Evolutionary conservation across 306 rosid species (phyloP), one percentile per base, ranked within the genome.

Genomic region (Rubus parviflorus): DNA sequence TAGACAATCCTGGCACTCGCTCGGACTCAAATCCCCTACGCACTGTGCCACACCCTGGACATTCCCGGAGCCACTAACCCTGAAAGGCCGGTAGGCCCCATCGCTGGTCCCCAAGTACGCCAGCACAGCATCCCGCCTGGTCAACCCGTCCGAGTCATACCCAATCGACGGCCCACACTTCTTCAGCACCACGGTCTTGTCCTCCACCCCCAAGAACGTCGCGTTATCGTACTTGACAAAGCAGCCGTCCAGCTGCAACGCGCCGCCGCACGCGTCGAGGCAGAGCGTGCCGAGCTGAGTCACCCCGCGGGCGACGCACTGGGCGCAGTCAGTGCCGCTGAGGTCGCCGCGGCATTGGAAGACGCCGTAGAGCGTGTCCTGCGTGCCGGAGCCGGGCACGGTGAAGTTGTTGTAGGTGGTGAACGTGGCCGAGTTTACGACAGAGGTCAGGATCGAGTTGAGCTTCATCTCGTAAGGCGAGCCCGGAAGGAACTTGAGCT

Each of bases 341-440:
- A 96, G 85, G 84, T 96, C 93, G 0, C 97, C 98, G 4, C 94
- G 98, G 85, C 99, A 96, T 84, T 96, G 99, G 84, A 77, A 96
- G 79, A 92, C 89, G 74, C 90, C 96, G 82, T 77, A 88, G 48
- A 91, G 70, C 74, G 91, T 73, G 88, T 82, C 79, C 16, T 82
- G 79, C 0, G 41, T 13, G 8, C 81, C 43, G 66, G 83, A 0
- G 8, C 68, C 76, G 6, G 73, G 77, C 51, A 77, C 6, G 78
- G 96, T 91, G 90, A 78, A 88, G 79, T 96, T 93, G 84, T 86
- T 93, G 87, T 88, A 96, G 82, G 82, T 75, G 3, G 89, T 3
- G 87, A 80, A 87, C 54, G 78, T 70, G 84, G 99, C 97, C 0
- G 93, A 81, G 85, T 88, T 93, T 72, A 88, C 85, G 0, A 92